Evolutionary conservation across 1,139 yeast species (phyloP).

Genomic region (Geotrichum bryndzae): DNA sequence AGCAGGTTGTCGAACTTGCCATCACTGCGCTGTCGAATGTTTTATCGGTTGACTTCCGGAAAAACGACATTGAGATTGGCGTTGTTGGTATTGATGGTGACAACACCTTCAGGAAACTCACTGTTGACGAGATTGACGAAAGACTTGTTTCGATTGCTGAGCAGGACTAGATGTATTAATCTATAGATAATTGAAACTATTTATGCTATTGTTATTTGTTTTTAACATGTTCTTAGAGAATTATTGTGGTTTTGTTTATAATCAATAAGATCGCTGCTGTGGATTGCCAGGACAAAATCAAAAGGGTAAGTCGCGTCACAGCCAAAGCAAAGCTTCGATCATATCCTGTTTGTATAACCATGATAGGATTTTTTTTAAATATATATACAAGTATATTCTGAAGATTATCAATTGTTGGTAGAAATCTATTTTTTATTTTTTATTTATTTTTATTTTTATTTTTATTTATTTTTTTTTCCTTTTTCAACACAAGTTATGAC

Average conservation of each 20-base stretch:
- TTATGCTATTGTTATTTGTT: not conserved
- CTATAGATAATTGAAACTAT: not conserved
- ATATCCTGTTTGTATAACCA: no score
- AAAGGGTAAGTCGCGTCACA: not conserved
- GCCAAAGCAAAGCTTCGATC: no score
- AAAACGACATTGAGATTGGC: constrained; percentile 89
- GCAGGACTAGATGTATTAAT: constrained; percentile 55
- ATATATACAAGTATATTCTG: not conserved
- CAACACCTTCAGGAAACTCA: constrained; percentile 53
- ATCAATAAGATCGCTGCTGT: not conserved
- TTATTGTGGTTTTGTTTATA: not conserved
- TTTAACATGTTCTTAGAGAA: not conserved
- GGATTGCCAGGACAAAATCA: not conserved
- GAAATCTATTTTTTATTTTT: no score
- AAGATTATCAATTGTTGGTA: not conserved
- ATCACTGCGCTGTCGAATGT: constrained; percentile 80
- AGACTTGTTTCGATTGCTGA: constrained; percentile 91
- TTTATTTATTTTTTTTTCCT: no score
- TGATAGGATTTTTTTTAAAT: no score
- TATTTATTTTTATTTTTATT: no score
- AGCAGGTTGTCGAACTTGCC: constrained; percentile 81
- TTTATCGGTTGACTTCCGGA: constrained; percentile 86
- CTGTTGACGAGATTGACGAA: constrained; percentile 87
- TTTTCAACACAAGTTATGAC: no score
- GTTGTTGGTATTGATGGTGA: constrained; percentile 56